Base-by-base conservation (phyloP, 331 rosid species). In the Cydonia oblonga region DNA sequence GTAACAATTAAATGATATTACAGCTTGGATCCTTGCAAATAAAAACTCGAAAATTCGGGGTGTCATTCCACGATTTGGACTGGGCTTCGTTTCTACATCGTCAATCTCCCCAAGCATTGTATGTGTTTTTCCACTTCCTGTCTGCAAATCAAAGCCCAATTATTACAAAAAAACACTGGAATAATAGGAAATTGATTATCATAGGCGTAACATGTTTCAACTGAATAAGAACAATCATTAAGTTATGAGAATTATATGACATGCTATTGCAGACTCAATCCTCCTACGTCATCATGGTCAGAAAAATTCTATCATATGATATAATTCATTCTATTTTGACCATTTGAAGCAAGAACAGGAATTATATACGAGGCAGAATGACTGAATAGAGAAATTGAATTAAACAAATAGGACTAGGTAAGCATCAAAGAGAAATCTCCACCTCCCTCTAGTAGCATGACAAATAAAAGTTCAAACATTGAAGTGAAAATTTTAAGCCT, bases 21-120 rank as follows among this genome's bases (percentile, higher is more conserved):
- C 98, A 53, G 97, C 97, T 83, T 89, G 97, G 63, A 95, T 95
- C 90, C 98, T 86, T 23, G 98, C 98, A 84, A 95, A 95, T 69
- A 95, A 80, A 83, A 91, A 95, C 84, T 95, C 98, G 73, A 95
- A 95, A 75, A 95, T 83, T 25, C 96, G 96, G 16, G 98, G 96
- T 28, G 96, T 95, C 96, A 95, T 91, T 84, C 98, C 98, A 32
- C 98, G 96, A 49, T 86, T 80, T 29, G 84, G 86, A 84, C 96
- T 88, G 28, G 97, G 98, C 86, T 83, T 91, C 83, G 83, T 81
- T 83, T 91, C 97, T 76, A 95, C 81, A 81, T 89, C 90, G 12
- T 85, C 97, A 80, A 88, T 91, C 69, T 95, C 96, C 66, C 98
- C 98, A 10, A 95, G 98, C 98, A 95, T 95, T 65, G 98, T 95